Conservation (phyloP, 495 filamentous ascomycete species). For the Tuber brumale region DNA sequence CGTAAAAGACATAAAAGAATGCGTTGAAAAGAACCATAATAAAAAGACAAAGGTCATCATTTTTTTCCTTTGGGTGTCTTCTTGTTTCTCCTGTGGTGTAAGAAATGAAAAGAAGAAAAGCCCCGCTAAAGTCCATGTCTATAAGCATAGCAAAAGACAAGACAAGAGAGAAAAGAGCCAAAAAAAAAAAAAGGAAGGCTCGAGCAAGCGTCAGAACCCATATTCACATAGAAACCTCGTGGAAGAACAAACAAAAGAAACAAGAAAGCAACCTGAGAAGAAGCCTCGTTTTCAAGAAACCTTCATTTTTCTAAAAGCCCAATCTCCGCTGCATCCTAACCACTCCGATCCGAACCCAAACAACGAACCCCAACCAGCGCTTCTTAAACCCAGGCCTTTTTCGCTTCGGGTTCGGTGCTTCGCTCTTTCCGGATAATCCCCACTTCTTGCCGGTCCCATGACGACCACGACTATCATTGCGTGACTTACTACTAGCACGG, state of each 20-base stretch:
- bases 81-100: background rate
- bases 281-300: background rate
- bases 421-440: slow-evolving; percentile 19
- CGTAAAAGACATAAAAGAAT: background rate
- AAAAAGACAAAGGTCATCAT: background rate
- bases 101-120: background rate
- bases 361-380: slow-evolving; percentile 40
- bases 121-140: slow-evolving; percentile 3
- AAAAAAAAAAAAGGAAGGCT: slow-evolving; percentile 12
- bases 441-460: slow-evolving; percentile 35
- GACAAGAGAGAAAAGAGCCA: background rate
- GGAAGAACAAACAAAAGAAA: background rate
- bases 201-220: background rate
- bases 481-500: background rate
- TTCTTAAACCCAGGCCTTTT: slow-evolving; percentile 34
- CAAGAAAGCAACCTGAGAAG: background rate
- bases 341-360: slow-evolving; percentile 42
- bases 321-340: slow-evolving; percentile 40
- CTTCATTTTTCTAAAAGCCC: slow-evolving; percentile 29
- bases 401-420: background rate
- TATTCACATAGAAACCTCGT: background rate
- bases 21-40: background rate
- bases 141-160: slow-evolving; percentile 4
- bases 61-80: background rate
- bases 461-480: slow-evolving; percentile 13